phyloP scores from a whole-genome alignment of 257 asterid genomes.

The Verbascum thapsus region DNA sequence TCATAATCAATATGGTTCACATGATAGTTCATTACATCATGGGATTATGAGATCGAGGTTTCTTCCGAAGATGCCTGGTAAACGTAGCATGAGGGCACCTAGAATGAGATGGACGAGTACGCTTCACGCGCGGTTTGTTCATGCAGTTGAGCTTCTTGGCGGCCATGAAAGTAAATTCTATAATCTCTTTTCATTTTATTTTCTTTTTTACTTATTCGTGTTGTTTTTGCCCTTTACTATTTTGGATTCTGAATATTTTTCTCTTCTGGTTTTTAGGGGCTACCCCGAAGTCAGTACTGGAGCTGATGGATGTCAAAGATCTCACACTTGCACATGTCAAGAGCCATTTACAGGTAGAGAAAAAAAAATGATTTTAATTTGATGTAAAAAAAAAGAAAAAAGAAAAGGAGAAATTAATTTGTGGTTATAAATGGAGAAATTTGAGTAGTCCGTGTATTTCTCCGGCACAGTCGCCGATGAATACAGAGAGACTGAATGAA shows the following conservation, averaged over 20 bases:
- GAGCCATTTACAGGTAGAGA: conserved; percentile 92
- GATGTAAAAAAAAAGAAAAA: too few species aligned
- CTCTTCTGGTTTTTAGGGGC: conserved; percentile 69
- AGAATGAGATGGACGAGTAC: conserved; percentile 96
- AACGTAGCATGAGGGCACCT: conserved; percentile 84
- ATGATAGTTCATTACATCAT: conserved; percentile 28
- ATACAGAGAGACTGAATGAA: conserved; percentile 56
- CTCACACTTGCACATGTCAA: conserved; percentile 91
- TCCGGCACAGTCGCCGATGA: conserved; percentile 91
- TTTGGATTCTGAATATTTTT: too few species aligned
- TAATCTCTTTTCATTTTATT: too few species aligned
- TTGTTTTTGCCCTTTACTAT: too few species aligned
- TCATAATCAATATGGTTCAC: conserved; percentile 33
- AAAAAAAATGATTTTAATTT: too few species aligned
- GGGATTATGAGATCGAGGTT: conserved; percentile 72
- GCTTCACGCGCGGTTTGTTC: conserved; percentile 89
- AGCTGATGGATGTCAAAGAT: conserved; percentile 94
- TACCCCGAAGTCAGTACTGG: conserved; percentile 90
- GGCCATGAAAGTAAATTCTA: conserved; percentile 83
- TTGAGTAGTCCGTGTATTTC: conserved; percentile 57
- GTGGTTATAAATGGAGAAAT: too few species aligned
- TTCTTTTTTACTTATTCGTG: too few species aligned
- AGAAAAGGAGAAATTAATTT: too few species aligned
- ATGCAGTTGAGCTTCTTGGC: conserved; percentile 96
- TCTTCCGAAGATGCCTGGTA: conserved; percentile 56